Percentiles rank a stretch among this genome's conserved stretches.
Evolutionary conservation across 1,284 basidiomycete species (phyloP).

Genomic region (Meripilus lineatus): DNA sequence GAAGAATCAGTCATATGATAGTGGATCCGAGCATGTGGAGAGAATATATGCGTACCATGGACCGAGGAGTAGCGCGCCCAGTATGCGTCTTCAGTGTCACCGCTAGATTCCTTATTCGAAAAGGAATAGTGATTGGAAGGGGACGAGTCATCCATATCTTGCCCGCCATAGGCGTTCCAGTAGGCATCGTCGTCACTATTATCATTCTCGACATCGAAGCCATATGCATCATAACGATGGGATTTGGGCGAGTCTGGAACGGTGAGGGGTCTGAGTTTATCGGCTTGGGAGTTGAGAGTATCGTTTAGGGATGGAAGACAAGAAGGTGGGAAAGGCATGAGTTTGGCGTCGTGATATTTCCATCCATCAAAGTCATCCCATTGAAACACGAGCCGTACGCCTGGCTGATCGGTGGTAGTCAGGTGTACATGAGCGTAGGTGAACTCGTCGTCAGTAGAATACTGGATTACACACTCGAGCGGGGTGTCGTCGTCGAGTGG

Average conservation of each 20-base stretch:
- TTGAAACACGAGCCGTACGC: constrained; percentile 59
- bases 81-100: constrained; percentile 62
- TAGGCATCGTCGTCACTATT: constrained; percentile 49
- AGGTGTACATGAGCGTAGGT: constrained; percentile 60
- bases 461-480: constrained; percentile 38
- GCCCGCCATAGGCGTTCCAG: constrained; percentile 56
- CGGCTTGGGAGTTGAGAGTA: constrained; percentile 14
- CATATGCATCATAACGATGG: constrained; percentile 12
- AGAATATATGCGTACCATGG: constrained; percentile 45
- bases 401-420: constrained; percentile 29
- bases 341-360: constrained; percentile 64
- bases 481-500: constrained; percentile 33
- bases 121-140: constrained; percentile 7
- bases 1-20: neutral
- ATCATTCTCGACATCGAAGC: constrained; percentile 20
- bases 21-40: neutral
- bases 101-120: constrained; percentile 23
- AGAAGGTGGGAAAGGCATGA: constrained; percentile 69
- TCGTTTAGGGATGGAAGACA: constrained; percentile 39
- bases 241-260: constrained; percentile 6
- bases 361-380: constrained; percentile 55
- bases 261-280: constrained; percentile 18
- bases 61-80: constrained; percentile 68
- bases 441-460: constrained; percentile 55
- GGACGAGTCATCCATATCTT: constrained; percentile 27